phyloP scores from a whole-genome alignment of 2,329 filamentous ascomycete genomes.

The Scedosporium aurantiacum region DNA sequence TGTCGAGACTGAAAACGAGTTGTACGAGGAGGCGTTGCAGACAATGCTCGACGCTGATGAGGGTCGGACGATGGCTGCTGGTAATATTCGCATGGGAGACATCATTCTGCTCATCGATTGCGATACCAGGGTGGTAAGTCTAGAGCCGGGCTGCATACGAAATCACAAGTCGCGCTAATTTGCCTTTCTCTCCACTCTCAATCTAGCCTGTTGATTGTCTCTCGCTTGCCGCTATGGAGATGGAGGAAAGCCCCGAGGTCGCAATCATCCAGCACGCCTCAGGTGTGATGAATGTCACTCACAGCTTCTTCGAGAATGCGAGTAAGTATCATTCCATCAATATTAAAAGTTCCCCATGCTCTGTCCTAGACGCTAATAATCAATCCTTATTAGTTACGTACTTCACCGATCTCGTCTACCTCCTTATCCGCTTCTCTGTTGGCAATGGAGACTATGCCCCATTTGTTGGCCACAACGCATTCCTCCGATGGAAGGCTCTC shows the following conservation, averaged over 20 bases:
- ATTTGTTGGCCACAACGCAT: constrained; percentile 71
- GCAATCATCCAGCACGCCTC: constrained; percentile 70
- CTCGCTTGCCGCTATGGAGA: constrained; percentile 68
- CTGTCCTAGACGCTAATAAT: background rate
- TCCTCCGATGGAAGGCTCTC: constrained; percentile 64
- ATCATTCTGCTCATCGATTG: constrained; percentile 61
- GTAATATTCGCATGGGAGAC: constrained; percentile 76
- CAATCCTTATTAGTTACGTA: constrained; percentile 35
- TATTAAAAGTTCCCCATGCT: background rate
- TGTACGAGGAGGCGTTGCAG: constrained; percentile 54
- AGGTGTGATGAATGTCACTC: constrained; percentile 67
- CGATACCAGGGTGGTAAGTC: constrained; percentile 54
- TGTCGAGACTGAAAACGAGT: constrained; percentile 52
- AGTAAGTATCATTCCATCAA: constrained; percentile 16
- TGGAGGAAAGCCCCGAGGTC: constrained; percentile 69
- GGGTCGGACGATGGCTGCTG: constrained; percentile 67
- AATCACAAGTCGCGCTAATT: constrained; percentile 46
- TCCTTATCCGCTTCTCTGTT: constrained; percentile 66
- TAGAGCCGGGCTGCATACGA: background rate
- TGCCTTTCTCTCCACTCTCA: constrained; percentile 56
- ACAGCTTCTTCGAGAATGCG: constrained; percentile 61
- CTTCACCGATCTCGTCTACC: constrained; percentile 66
- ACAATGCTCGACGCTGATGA: constrained; percentile 54
- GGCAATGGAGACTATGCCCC: constrained; percentile 67
- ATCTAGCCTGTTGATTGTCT: constrained; percentile 61